Evolutionary conservation across 2,329 filamentous ascomycete species (phyloP).

Genomic region (Xylaria arbuscula): DNA sequence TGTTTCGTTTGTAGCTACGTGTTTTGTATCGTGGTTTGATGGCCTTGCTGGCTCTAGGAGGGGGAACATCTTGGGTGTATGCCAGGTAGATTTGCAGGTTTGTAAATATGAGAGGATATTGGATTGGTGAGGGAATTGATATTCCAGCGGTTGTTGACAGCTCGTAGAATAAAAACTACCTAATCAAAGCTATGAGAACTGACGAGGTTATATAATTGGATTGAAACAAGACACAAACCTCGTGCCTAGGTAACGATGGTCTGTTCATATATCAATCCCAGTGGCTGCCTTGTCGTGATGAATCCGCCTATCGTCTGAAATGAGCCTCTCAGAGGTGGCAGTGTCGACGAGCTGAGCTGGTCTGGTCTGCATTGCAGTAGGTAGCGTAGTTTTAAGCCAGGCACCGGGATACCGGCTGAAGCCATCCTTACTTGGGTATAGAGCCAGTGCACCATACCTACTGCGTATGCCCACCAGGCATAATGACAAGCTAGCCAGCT

Average conservation of each 20-base stretch:
- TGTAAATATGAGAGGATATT: background rate
- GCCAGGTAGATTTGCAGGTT: too few species aligned
- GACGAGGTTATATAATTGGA: background rate
- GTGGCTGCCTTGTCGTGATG: conserved; percentile 23
- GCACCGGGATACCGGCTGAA: conserved; percentile 23
- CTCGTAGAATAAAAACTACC: too few species aligned
- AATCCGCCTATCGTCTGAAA: background rate
- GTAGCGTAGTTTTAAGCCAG: conserved; percentile 16
- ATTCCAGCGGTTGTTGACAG: background rate
- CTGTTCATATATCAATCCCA: conserved; percentile 16
- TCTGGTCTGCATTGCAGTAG: background rate
- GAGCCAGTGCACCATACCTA: too few species aligned
- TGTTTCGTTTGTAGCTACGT: too few species aligned
- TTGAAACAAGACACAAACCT: background rate
- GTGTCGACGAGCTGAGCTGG: conserved; percentile 18
- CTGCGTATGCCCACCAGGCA: too few species aligned
- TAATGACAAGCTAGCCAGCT: too few species aligned
- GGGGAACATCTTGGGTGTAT: conserved; percentile 15
- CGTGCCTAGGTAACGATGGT: background rate
- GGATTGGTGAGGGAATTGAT: background rate
- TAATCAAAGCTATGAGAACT: background rate
- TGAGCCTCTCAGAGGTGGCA: conserved; percentile 25
- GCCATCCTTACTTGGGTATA: background rate
- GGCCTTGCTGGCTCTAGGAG: background rate
- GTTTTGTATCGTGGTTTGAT: background rate